phyloP scores from a whole-genome alignment of 1,139 yeast genomes.

The Hyphopichia khmerensis region DNA sequence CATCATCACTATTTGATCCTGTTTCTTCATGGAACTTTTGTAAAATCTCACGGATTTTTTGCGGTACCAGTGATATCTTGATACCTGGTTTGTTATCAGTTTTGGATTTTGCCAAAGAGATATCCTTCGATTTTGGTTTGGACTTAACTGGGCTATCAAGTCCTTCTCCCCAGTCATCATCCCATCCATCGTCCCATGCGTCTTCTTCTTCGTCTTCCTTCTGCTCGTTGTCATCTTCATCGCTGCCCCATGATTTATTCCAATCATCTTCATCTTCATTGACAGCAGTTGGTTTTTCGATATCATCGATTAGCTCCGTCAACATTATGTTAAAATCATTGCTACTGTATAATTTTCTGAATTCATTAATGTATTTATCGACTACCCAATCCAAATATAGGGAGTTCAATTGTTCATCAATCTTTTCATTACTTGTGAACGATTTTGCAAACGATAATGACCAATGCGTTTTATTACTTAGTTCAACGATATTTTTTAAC shows the following conservation, averaged over 20 bases:
- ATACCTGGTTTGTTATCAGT: conserved; percentile 1
- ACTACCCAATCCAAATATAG: conserved; percentile 32
- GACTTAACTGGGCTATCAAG: background rate
- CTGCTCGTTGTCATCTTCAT: conserved; percentile 1
- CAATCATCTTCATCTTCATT: conserved; percentile 11
- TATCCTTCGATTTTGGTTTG: background rate
- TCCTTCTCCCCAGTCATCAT: conserved; percentile 22
- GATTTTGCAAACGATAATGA: conserved; percentile 22
- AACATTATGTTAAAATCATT: too few species aligned
- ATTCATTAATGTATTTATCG: conserved; percentile 24
- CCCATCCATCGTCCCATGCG: conserved; percentile 23
- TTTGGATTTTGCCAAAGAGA: background rate
- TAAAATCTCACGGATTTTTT: conserved; percentile 18
- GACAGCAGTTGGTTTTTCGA: conserved; percentile 1
- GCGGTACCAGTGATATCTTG: conserved; percentile 21
- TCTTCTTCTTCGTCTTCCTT: conserved; percentile 9
- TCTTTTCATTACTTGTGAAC: conserved; percentile 13
- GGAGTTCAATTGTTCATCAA: conserved; percentile 23
- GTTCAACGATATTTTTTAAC: conserved; percentile 23
- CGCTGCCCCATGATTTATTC: conserved; percentile 5
- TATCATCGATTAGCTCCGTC: too few species aligned
- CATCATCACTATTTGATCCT: conserved; percentile 5
- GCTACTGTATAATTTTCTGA: conserved; percentile 17
- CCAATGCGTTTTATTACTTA: conserved; percentile 28
- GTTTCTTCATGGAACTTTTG: conserved; percentile 17